These are phyloP conservation scores for Auriscalpium vulgare DNA, from an alignment of 768 basidiomycete genomes.

Conservation along the genomic window DNA sequence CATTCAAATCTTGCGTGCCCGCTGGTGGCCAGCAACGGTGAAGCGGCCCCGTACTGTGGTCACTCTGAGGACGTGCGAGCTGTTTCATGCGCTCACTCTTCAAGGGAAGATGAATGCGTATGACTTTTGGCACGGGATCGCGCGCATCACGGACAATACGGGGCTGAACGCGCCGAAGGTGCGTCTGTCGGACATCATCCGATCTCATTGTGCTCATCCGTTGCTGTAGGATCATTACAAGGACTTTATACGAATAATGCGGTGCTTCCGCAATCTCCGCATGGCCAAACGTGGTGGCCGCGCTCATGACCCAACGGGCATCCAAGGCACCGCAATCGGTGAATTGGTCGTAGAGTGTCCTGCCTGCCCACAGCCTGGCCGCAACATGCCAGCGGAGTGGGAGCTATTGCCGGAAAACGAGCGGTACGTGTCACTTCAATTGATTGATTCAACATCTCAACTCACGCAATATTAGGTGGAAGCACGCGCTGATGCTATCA, in stretches of 20 bases:
- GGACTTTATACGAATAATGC: background rate
- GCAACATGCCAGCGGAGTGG: background rate
- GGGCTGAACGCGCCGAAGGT: background rate
- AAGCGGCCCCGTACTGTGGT: background rate
- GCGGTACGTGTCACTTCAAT: background rate
- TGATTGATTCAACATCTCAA: background rate
- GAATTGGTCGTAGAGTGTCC: background rate
- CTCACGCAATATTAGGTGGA: background rate
- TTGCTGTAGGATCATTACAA: background rate
- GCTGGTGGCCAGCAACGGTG: background rate
- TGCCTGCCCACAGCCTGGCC: background rate
- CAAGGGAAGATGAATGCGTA: background rate
- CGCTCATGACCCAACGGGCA: background rate
- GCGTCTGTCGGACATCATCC: background rate
- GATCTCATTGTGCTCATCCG: background rate
- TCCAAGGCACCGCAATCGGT: background rate
- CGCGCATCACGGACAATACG: background rate
- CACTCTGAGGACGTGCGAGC: background rate
- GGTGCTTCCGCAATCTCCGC: background rate
- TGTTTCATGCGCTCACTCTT: background rate
- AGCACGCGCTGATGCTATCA: background rate
- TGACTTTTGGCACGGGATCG: background rate
- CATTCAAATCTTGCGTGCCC: background rate
- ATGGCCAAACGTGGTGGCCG: background rate
- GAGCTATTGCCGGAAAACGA: background rate